Percentiles rank a stretch among this genome's conserved stretches.
Conservation (phyloP, 139 green algal genomes). For the Chlorella sp. region DNA sequence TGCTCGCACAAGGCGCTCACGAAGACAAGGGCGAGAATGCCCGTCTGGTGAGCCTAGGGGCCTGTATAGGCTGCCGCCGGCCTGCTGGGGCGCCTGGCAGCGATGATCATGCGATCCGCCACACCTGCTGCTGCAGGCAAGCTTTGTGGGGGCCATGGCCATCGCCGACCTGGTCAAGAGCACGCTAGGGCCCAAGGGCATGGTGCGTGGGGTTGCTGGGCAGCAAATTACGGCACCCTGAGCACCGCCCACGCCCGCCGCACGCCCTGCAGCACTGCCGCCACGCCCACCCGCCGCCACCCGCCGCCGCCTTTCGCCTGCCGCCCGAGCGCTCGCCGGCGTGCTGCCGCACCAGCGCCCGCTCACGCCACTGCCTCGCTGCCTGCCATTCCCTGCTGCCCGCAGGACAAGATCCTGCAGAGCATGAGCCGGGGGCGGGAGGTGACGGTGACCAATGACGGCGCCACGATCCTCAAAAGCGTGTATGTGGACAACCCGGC, state of each 20-base stretch:
- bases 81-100: neutral
- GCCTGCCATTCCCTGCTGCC: neutral
- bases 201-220: conserved; percentile 66
- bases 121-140: conserved; percentile 61
- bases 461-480: conserved; percentile 97
- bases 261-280: neutral
- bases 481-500: conserved; percentile 98
- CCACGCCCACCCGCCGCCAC: neutral
- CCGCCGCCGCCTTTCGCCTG: neutral
- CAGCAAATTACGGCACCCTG: neutral
- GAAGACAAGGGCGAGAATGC: conserved; percentile 97
- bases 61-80: no score
- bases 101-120: neutral
- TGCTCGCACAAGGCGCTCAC: conserved; percentile 75
- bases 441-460: conserved; percentile 98
- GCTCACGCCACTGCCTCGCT: neutral
- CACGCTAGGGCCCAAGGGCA: conserved; percentile 98
- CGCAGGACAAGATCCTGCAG: conserved; percentile 99
- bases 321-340: neutral
- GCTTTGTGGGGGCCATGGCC: conserved; percentile 97
- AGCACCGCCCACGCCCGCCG: neutral
- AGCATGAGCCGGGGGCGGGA: conserved; percentile 84
- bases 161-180: conserved; percentile 98
- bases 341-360: neutral
- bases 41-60: conserved; percentile 74